Conservation (phyloP, 805 yeast species). For the Saccharomycopsis sp. region DNA sequence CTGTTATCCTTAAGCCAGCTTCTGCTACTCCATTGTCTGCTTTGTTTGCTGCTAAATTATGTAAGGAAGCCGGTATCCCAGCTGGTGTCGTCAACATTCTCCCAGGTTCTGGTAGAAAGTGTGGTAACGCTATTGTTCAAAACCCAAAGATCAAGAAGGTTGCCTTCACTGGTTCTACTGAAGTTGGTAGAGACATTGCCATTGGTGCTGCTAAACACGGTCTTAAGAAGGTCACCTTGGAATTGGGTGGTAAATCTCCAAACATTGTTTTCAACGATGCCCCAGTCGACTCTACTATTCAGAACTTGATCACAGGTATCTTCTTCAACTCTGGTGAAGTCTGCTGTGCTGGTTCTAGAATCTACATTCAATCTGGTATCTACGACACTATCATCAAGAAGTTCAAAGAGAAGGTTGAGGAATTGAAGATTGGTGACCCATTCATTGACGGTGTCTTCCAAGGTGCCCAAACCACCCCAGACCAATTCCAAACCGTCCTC, state of each 20-base stretch:
- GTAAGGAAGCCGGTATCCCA: conserved; percentile 82
- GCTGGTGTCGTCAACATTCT: conserved; percentile 85
- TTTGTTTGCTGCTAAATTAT: conserved; percentile 60
- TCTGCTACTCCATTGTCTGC: conserved; percentile 91
- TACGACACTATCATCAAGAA: conserved; percentile 69
- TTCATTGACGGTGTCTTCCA: conserved; percentile 71
- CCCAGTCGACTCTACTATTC: conserved; percentile 66
- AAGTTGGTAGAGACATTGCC: conserved; percentile 82
- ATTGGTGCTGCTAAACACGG: conserved; percentile 71
- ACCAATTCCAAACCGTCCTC: conserved; percentile 73
- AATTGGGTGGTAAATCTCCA: conserved; percentile 96
- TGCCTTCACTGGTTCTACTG: conserved; percentile 94
- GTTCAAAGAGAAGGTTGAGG: conserved; percentile 47
- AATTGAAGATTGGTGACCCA: conserved; percentile 72
- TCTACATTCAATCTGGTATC: conserved; percentile 77
- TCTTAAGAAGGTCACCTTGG: conserved; percentile 87
- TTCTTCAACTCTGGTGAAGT: conserved; percentile 94
- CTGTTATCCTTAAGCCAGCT: conserved; percentile 82
- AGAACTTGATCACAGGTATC: conserved; percentile 73
- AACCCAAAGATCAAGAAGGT: conserved; percentile 83
- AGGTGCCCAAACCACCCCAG: conserved; percentile 87
- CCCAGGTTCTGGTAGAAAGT: conserved; percentile 78
- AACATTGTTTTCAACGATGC: conserved; percentile 84
- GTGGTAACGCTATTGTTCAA: conserved; percentile 72
- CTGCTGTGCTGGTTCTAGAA: conserved; percentile 91